Base-by-base conservation (phyloP, 2,329 filamentous ascomycete species). In the Aspergillus quadricinctus region DNA sequence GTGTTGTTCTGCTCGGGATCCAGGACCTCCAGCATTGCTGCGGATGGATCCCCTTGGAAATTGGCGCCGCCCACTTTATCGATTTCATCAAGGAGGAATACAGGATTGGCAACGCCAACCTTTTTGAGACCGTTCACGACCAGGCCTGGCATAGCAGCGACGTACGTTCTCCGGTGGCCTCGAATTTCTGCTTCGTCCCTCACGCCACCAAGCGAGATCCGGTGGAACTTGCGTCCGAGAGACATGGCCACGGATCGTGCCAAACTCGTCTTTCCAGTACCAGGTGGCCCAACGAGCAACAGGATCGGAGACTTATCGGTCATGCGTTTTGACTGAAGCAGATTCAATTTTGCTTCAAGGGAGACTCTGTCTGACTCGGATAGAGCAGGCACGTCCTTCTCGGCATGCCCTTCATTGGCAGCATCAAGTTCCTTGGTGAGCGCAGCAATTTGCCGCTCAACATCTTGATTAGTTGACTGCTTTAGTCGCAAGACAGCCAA, bases 81-180 rank as follows among this genome's bases (percentile, higher is more conserved):
- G 64, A 99, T 97, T 77, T 99, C 94, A 69, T 99, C 94, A 11
- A 99, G 85, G 48, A 99, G 78, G 76, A 99, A 90, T 55, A 99
- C 93, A 0, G 94, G 94, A 69, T 99, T 99, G 2, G 91, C 86
- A 21, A 97, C 93, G 49, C 92, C 93, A 31, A 95, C 93, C 77
- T 97, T 99, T 77, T 94, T 92, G 54, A 99, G 73, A 0, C 93
- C 94, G 71, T 92, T 92, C 29, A 97, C 92, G 57, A 99, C 89
- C 54, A 97, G 80, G 53, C 94, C 94, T 9, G 94, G 94, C 93
- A 99, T 97, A n/a, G 94, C 94, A 23, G 94, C 94, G 57, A 99
- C 94, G 69, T 99, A 99, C 0, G 94, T 99, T 64, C 94, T 83
- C 55, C 94, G 84, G 74, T 99, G 94, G 9, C 94, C 94, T 57